phyloP scores from a whole-genome alignment of 805 yeast species.

The Candida coquimbonensis region DNA sequence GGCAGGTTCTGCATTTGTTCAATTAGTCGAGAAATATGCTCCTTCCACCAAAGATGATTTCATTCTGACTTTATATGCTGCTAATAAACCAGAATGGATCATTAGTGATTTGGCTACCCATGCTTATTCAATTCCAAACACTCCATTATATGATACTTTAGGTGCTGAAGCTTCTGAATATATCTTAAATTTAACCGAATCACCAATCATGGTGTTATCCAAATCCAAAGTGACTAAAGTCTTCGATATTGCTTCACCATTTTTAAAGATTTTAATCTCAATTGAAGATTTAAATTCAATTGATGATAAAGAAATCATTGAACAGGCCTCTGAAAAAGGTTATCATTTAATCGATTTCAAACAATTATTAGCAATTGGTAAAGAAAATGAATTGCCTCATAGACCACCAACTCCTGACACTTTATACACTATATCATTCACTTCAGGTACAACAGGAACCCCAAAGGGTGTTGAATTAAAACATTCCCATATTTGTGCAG shows the following conservation, averaged over 20 bases:
- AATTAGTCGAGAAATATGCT: constrained; percentile 34
- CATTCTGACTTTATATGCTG: constrained; percentile 48
- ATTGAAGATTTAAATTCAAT: constrained; percentile 39
- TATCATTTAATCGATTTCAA: constrained; percentile 28
- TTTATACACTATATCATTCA: constrained; percentile 57
- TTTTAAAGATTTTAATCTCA: constrained; percentile 48
- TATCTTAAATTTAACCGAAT: constrained; percentile 52
- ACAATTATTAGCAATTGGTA: constrained; percentile 34
- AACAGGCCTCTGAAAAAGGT: constrained; percentile 24
- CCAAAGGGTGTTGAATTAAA: constrained; percentile 65
- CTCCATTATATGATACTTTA: constrained; percentile 50
- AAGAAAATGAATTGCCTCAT: constrained; percentile 33
- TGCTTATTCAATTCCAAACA: constrained; percentile 46
- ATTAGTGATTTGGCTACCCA: constrained; percentile 63
- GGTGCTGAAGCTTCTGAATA: constrained; percentile 57
- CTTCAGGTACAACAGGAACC: constrained; percentile 70
- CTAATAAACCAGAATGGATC: constrained; percentile 62
- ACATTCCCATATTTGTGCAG: constrained; percentile 46
- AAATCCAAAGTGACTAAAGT: constrained; percentile 43
- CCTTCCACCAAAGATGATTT: constrained; percentile 33
- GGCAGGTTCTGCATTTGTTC: constrained; percentile 50
- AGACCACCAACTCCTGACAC: constrained; percentile 46
- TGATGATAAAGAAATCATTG: constrained; percentile 25
- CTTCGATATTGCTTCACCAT: constrained; percentile 36
- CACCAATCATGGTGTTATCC: constrained; percentile 55